Base-by-base conservation (phyloP, 2,329 filamentous ascomycete genomes). In the Pezicula radicicola region DNA sequence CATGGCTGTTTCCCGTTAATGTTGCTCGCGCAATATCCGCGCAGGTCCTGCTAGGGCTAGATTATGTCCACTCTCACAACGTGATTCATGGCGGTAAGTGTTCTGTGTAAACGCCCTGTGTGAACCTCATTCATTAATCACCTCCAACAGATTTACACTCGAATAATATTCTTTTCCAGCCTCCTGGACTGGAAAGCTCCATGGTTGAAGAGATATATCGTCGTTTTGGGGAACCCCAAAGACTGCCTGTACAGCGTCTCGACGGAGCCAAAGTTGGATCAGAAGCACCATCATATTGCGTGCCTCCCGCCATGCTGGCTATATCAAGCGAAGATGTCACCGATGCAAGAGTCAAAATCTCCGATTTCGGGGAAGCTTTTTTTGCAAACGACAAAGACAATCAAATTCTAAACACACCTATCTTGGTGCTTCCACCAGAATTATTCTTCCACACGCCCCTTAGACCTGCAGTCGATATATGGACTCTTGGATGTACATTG, bases 81-180 rank as follows among this genome's bases (percentile, higher is more conserved):
- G 50, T 51, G 1, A 42, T 52, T 39, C 60, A 62, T 40, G 60
- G 60, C 50, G 60, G 58, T 60, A 50, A 37, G 46, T 51, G 25
- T 21, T 21, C n/a, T n/a, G n/a, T 3, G 21, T 21, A 21, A 3
- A 21, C 5, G 5, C 5, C 5, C 21, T 21, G 21, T 5, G 5
- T 5, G 21, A 21, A 21, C 25, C 45, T 4, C 47, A 15, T 35
- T 30, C 21, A 10, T 40, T 49, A 21, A 52, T 39, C 27, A 30
- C 40, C 21, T 49, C 50, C 33, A 21, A 21, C 21, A 21, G 21
- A 21, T 21, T 21, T 21, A 21, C 21, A 21, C 21, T 21, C 21
- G 5, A 21, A 21, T 5, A 52, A 52, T 46, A 16, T 52, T 5
- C 46, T 52, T 4, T 49, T 52, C 19, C 39, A 49, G 46, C 30